Percentiles rank a stretch among this genome's conserved stretches.
Conservation (phyloP, 768 basidiomycete genomes). For the Naganishia antarctica region DNA sequence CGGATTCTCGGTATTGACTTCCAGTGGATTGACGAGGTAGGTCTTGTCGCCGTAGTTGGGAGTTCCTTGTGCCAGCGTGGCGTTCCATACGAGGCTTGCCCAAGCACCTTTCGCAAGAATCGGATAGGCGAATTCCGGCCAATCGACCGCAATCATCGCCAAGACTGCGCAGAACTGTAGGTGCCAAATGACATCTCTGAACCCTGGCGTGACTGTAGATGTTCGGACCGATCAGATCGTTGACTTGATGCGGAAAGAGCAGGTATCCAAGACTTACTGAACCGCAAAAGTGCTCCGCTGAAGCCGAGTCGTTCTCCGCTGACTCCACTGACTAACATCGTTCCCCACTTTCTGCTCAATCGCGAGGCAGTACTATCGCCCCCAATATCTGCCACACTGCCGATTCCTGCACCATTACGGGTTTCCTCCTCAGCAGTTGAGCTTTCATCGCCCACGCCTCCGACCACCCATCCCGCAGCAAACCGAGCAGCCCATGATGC, state of each 20-base stretch:
- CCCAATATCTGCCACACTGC: slow-evolving; percentile 35
- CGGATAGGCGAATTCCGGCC: slow-evolving; percentile 93
- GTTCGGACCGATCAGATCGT: no score
- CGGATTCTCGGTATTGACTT: slow-evolving; percentile 32
- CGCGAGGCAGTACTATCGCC: slow-evolving; percentile 30
- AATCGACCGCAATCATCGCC: slow-evolving; percentile 88
- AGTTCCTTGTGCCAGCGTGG: slow-evolving; percentile 61
- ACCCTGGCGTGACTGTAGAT: slow-evolving; percentile 80
- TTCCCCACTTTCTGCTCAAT: slow-evolving; percentile 67
- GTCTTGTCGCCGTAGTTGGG: slow-evolving; percentile 63
- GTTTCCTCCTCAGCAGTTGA: slow-evolving; percentile 19
- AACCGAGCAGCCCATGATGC: slow-evolving; percentile 59
- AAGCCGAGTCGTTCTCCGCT: slow-evolving; percentile 83
- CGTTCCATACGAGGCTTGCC: slow-evolving; percentile 64
- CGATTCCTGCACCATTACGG: slow-evolving; percentile 29
- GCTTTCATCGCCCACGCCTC: slow-evolving; percentile 57
- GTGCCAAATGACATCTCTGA: slow-evolving; percentile 87
- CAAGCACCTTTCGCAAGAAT: slow-evolving; percentile 80
- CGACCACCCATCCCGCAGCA: slow-evolving; percentile 64
- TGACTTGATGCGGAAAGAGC: no score
- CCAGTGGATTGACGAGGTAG: slow-evolving; percentile 57
- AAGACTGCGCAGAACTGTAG: slow-evolving; percentile 72
- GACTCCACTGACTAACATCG: slow-evolving; percentile 83
- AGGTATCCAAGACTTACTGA: slow-evolving; percentile 61
- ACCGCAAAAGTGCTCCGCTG: slow-evolving; percentile 79